Conservation (phyloP, 345 rosid species). For the Erucastrum elatum region DNA sequence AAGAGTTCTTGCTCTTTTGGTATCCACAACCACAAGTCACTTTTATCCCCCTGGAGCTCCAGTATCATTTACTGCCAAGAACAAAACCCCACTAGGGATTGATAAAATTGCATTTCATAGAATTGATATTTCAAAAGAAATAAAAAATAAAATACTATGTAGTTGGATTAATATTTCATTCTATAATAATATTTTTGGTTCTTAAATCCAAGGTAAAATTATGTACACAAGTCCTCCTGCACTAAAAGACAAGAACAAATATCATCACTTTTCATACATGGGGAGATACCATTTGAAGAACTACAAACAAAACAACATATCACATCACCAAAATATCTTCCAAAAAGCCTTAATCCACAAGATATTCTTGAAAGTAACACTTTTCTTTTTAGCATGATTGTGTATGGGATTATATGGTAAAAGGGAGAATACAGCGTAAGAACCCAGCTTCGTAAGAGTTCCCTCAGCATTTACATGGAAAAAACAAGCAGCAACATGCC, state of each 20-base stretch:
- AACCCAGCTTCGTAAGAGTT: neutral
- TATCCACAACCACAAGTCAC: neutral
- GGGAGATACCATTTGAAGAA: constrained; percentile 25
- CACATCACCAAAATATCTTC: constrained; percentile 23
- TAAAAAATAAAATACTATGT: neutral
- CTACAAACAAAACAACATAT: constrained; percentile 33
- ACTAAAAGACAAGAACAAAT: constrained; percentile 20
- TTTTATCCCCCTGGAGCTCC: neutral
- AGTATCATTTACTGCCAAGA: neutral
- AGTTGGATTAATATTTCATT: neutral
- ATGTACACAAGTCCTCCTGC: constrained; percentile 16
- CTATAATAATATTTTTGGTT: neutral
- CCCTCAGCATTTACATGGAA: constrained; percentile 18
- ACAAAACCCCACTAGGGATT: neutral
- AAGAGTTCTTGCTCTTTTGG: constrained; percentile 26
- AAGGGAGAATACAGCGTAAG: neutral
- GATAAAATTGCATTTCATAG: neutral
- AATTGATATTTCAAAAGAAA: neutral
- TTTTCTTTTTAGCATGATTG: constrained; percentile 10
- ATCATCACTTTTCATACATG: neutral
- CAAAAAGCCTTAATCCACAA: neutral
- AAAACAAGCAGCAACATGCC: constrained; percentile 23
- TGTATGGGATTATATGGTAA: constrained; percentile 16
- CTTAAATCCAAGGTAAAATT: constrained; percentile 14
- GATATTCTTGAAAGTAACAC: constrained; percentile 25